Percentiles rank a stretch among this genome's conserved stretches.
Evolutionary conservation across 257 asterid genomes (phyloP).

Genomic region (Plantago major): DNA sequence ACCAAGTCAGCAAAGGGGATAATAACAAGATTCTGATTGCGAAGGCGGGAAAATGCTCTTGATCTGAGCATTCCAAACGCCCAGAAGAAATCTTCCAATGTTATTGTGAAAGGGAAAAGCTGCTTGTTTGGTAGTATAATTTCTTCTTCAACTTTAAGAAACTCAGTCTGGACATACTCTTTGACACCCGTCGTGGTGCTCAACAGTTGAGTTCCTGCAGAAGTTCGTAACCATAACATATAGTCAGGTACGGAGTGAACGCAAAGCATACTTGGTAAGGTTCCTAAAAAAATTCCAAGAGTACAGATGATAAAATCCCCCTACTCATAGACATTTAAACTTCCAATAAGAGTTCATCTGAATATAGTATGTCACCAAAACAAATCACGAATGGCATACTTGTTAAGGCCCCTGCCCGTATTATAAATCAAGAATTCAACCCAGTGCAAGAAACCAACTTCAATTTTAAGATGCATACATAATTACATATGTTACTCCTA

Average conservation of each 20-base stretch:
- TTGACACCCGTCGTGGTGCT: slow-evolving; percentile 83
- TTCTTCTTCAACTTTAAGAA: slow-evolving; percentile 61
- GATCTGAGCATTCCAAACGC: slow-evolving; percentile 96
- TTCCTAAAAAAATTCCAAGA: too few species aligned
- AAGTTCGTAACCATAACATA: slow-evolving; percentile 6
- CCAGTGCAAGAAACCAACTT: not conserved
- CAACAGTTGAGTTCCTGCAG: slow-evolving; percentile 79
- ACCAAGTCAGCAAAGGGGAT: slow-evolving; percentile 96
- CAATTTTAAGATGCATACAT: not conserved
- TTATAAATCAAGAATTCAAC: too few species aligned
- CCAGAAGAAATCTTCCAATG: slow-evolving; percentile 90
- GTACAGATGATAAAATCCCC: not conserved
- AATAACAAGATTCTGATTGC: slow-evolving; percentile 75
- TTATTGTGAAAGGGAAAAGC: slow-evolving; percentile 67
- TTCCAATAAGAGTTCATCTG: too few species aligned
- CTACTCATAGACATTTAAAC: too few species aligned
- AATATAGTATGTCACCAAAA: not conserved
- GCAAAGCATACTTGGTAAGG: too few species aligned
- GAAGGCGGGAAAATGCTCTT: slow-evolving; percentile 80
- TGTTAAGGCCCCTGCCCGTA: too few species aligned
- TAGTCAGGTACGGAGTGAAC: not conserved
- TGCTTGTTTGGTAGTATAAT: slow-evolving; percentile 69
- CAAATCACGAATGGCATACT: slow-evolving; percentile 5
- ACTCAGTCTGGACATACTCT: slow-evolving; percentile 76
- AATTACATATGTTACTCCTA: too few species aligned